Conservation (phyloP, 257 asterid species). For the Solanum pimpinellifolium region DNA sequence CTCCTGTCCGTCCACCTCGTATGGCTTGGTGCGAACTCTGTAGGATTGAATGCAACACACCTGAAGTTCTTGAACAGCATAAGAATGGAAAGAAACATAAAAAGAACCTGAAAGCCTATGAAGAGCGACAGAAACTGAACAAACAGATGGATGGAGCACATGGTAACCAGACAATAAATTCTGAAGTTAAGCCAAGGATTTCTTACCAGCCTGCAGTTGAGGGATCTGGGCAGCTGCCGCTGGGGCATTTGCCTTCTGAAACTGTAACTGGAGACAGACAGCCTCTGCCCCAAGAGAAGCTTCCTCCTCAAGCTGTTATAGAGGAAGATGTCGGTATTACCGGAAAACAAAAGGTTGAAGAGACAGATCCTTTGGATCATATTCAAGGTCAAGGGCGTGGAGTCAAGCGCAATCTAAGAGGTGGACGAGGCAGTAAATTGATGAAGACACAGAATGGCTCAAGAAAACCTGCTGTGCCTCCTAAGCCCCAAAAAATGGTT, state of each 20-base stretch:
- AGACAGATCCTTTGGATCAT: constrained; percentile 11
- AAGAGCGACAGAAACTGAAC: constrained; percentile 28
- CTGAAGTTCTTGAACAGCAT: constrained; percentile 45
- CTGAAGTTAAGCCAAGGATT: constrained; percentile 17
- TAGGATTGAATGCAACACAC: constrained; percentile 45
- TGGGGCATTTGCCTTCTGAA: constrained; percentile 14
- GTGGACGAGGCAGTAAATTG: constrained; percentile 25
- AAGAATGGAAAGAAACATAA: constrained; percentile 47
- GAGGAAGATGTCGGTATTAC: constrained; percentile 14
- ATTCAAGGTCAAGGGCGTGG: constrained; percentile 21
- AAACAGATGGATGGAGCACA: constrained; percentile 8
- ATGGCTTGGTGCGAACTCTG: constrained; percentile 45
- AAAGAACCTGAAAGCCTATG: constrained; percentile 36
- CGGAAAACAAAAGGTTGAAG: constrained; percentile 24
- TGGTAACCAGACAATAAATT: constrained; percentile 7
- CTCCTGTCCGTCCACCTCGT: constrained; percentile 19
- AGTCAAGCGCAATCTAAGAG: constrained; percentile 27
- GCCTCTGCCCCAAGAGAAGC: constrained; percentile 14
- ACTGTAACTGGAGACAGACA: background rate
- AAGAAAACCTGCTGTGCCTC: constrained; percentile 16
- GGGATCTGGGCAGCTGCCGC: constrained; percentile 11
- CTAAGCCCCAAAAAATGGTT: constrained; percentile 34
- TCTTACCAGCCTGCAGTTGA: constrained; percentile 14
- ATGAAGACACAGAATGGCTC: constrained; percentile 17
- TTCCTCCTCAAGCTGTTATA: constrained; percentile 15